These are phyloP conservation scores for Penicillium sumatraense DNA, from an alignment of 2,329 filamentous ascomycete species.

Conservation along the genomic window DNA sequence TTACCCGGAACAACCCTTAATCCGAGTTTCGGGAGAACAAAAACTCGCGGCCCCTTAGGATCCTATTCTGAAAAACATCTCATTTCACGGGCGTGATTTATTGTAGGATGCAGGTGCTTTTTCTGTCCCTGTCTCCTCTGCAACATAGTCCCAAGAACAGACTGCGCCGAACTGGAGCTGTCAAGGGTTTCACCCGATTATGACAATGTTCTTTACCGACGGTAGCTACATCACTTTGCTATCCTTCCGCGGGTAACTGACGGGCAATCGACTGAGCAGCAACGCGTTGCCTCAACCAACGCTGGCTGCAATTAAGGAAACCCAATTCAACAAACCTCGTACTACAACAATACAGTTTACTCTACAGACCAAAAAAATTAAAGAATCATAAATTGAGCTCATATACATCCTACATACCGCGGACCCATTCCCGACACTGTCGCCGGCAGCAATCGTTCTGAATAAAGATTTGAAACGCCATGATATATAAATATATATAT, in stretches of 20 bases:
- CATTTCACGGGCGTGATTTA: slow-evolving; percentile 62
- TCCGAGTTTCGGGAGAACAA: slow-evolving; percentile 32
- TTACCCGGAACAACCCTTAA: slow-evolving; percentile 31
- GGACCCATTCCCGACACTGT: neutral
- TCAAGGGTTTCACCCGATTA: slow-evolving; percentile 60
- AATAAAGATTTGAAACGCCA: slow-evolving; percentile 12
- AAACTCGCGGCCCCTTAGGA: slow-evolving; percentile 24
- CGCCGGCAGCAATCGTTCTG: neutral
- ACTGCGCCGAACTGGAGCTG: slow-evolving; percentile 68
- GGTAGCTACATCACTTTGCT: slow-evolving; percentile 58
- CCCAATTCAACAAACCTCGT: neutral
- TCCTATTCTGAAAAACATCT: slow-evolving; percentile 54
- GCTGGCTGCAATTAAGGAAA: neutral
- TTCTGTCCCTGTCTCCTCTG: slow-evolving; percentile 62
- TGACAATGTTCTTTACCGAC: slow-evolving; percentile 69
- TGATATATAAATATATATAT: slow-evolving; percentile 21
- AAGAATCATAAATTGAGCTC: slow-evolving; percentile 11
- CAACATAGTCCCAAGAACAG: slow-evolving; percentile 65
- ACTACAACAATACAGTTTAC: neutral
- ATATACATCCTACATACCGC: slow-evolving; percentile 14
- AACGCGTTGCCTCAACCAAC: too few relatives aligned
- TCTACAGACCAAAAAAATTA: neutral
- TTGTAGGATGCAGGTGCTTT: slow-evolving; percentile 64
- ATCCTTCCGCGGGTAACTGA: neutral
- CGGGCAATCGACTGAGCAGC: too few relatives aligned